Evolutionary conservation across 1,284 basidiomycete species (phyloP).

Genomic region (Kalmanozyma brasiliensis): DNA sequence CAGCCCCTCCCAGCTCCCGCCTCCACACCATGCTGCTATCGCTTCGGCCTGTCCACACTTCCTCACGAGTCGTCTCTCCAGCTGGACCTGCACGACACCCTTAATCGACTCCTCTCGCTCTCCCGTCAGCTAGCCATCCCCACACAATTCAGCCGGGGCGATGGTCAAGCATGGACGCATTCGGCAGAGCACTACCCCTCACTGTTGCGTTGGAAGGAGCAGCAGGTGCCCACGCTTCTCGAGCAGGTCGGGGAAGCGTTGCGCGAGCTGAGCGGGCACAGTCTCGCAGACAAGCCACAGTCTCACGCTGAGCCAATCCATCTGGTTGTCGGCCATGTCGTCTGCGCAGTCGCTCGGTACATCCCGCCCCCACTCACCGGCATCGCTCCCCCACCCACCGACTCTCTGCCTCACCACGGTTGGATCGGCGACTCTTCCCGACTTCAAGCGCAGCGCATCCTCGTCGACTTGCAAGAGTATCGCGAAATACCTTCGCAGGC

Average conservation of each 20-base stretch:
- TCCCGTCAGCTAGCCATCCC: constrained; percentile 16
- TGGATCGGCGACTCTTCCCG: constrained; percentile 5
- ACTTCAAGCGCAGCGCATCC: background rate
- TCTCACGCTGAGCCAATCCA: background rate
- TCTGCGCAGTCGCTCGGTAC: constrained; percentile 22
- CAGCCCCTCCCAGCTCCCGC: background rate
- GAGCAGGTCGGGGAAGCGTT: background rate
- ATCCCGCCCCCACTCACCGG: background rate
- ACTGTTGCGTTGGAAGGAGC: constrained; percentile 28
- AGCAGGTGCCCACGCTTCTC: constrained; percentile 20
- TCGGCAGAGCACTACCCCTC: constrained; percentile 22
- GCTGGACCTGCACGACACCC: background rate
- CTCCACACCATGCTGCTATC: constrained; percentile 9
- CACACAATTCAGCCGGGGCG: constrained; percentile 17
- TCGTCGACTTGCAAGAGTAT: background rate
- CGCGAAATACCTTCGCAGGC: background rate
- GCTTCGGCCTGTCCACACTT: constrained; percentile 11
- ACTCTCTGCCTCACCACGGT: constrained; percentile 9
- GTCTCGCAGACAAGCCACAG: too few species aligned
- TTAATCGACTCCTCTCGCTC: constrained; percentile 2
- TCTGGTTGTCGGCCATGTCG: constrained; percentile 21
- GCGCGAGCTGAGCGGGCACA: background rate
- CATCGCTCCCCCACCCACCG: background rate
- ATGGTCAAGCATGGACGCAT: constrained; percentile 33
- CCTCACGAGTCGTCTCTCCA: background rate